A percentile compares a stretch with the other conserved stretches of the same genome.
Evolutionary conservation across 2,329 filamentous ascomycete genomes (phyloP).

Genomic region (Apiospora aurea): DNA sequence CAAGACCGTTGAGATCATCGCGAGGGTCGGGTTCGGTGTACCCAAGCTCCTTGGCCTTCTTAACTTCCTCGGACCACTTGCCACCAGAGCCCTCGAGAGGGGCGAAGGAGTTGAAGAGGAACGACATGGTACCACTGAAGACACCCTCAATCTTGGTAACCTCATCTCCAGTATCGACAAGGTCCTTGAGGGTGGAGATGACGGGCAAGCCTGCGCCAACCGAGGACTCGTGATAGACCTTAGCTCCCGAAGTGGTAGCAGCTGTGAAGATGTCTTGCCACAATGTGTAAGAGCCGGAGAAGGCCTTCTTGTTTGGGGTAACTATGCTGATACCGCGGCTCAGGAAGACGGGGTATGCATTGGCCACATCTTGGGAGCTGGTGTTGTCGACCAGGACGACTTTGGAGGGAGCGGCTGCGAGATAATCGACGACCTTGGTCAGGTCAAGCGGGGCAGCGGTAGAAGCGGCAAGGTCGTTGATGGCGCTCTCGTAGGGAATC

Average conservation of each 20-base stretch:
- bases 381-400: constrained; percentile 95
- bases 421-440: constrained; percentile 76
- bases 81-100: constrained; percentile 78
- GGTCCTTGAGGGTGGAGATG: constrained; percentile 90
- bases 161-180: constrained; percentile 92
- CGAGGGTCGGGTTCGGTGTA: constrained; percentile 91
- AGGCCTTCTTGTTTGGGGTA: constrained; percentile 98
- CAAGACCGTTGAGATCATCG: constrained; percentile 86
- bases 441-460: constrained; percentile 70
- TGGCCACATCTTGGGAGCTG: constrained; percentile 84
- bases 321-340: constrained; percentile 86
- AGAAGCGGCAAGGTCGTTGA: constrained; percentile 70
- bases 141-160: constrained; percentile 95
- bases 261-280: constrained; percentile 89
- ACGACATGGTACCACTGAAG: constrained; percentile 97
- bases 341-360: constrained; percentile 82
- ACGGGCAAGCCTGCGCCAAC: constrained; percentile 93
- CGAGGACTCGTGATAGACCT: constrained; percentile 93
- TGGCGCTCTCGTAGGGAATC: constrained; percentile 65
- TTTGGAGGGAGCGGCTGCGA: constrained; percentile 78
- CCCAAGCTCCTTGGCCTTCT: constrained; percentile 88
- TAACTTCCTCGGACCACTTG: constrained; percentile 90
- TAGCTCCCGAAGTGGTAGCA: constrained; percentile 73
- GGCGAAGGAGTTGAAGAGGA: constrained; percentile 97
- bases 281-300: constrained; percentile 79